Conservation (phyloP, 768 basidiomycete genomes). For the Mycena sanguinolenta region DNA sequence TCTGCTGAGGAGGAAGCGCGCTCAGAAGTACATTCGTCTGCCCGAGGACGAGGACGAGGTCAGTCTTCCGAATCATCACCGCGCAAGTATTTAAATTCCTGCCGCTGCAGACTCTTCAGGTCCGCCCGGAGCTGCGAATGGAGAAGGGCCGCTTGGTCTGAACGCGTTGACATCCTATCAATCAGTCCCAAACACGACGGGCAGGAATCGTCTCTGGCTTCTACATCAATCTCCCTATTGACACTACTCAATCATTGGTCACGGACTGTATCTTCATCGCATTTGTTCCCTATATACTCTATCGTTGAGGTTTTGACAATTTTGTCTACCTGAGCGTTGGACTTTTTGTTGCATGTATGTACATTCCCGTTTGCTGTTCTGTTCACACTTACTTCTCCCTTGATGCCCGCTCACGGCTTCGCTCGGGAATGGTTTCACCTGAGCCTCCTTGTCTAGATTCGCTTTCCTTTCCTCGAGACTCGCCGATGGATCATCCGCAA, state of each 20-base stretch:
- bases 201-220: not conserved
- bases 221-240: not conserved
- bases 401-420: too few relatives aligned
- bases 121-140: conserved; percentile 6
- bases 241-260: not conserved
- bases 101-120: not conserved
- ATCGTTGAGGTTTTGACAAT: not conserved
- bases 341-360: too few relatives aligned
- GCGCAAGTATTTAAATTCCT: not conserved
- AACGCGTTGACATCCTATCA: not conserved
- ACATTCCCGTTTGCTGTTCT: too few relatives aligned
- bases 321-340: too few relatives aligned
- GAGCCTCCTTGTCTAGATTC: too few relatives aligned
- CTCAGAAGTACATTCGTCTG: conserved; percentile 10
- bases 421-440: too few relatives aligned
- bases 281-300: not conserved
- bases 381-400: too few relatives aligned
- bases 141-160: conserved; percentile 18
- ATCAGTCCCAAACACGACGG: not conserved
- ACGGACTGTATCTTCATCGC: not conserved
- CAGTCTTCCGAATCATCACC: not conserved
- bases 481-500: too few relatives aligned
- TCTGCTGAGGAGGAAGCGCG: not conserved
- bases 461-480: too few relatives aligned
- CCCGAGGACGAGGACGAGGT: conserved; percentile 23